Conservation (phyloP, 1,284 basidiomycete genomes). For the Cryptococcus jaspeensis region DNA sequence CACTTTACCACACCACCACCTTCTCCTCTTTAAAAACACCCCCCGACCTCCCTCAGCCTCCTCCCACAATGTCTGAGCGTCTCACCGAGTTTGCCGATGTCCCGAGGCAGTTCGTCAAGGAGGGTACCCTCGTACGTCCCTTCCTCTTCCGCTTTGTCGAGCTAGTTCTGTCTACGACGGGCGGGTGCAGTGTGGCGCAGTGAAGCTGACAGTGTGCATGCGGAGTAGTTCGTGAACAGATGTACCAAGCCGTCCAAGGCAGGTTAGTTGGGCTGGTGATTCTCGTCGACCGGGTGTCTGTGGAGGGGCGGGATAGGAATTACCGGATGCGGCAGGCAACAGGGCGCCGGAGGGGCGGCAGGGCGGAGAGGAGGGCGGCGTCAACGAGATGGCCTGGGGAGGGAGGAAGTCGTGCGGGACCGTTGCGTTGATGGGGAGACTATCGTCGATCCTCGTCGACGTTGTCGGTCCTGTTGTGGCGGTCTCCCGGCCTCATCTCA, state of each 20-base stretch:
- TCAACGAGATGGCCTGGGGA: too few relatives aligned
- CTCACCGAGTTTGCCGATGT: constrained; percentile 86
- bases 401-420: too few relatives aligned
- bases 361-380: too few relatives aligned
- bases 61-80: constrained; percentile 60
- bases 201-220: neutral
- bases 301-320: too few relatives aligned
- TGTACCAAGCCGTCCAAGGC: constrained; percentile 97
- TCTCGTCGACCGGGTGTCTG: too few relatives aligned
- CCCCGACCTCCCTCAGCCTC: too few relatives aligned
- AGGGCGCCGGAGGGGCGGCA: too few relatives aligned
- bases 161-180: neutral
- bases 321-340: too few relatives aligned
- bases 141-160: neutral
- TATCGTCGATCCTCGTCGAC: too few relatives aligned
- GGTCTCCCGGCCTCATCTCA: neutral
- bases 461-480: neutral
- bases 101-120: constrained; percentile 86
- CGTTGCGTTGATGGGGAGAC: too few relatives aligned
- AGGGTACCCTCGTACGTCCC: constrained; percentile 76
- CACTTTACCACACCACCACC: neutral
- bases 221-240: constrained; percentile 79
- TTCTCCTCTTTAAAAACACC: neutral
- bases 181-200: neutral
- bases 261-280: constrained; percentile 60